These are phyloP conservation scores for Stentor coeruleus DNA, from an alignment of 73 alveolate species.

Conservation along the genomic window DNA sequence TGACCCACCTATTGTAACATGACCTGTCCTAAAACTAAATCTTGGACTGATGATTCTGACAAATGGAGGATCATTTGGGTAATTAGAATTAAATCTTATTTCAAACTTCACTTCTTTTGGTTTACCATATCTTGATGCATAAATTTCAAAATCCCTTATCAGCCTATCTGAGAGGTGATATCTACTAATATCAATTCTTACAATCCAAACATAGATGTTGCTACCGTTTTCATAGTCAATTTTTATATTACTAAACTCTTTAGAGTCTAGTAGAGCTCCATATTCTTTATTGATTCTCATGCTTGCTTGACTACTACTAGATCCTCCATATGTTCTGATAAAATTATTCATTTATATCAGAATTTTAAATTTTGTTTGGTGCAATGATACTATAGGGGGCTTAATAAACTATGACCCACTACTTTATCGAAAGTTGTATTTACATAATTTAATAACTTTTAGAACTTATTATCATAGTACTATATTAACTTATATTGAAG, in stretches of 20 bases:
- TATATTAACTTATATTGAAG: too few species aligned
- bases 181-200: background rate
- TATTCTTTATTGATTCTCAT: constrained; percentile 13
- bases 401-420: too few species aligned
- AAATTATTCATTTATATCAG: too few species aligned
- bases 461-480: too few species aligned
- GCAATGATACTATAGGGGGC: too few species aligned
- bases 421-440: too few species aligned
- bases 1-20: constrained; percentile 71
- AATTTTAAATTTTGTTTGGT: too few species aligned
- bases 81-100: constrained; percentile 28
- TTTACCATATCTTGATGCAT: background rate
- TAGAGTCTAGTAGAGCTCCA: background rate
- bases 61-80: constrained; percentile 65
- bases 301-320: too few species aligned
- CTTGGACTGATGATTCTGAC: constrained; percentile 68
- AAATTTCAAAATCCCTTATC: constrained; percentile 5
- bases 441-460: too few species aligned
- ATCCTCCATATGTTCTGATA: too few species aligned
- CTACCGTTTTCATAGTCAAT: background rate
- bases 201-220: constrained; percentile 4
- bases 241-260: background rate
- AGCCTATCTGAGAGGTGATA: background rate
- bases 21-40: constrained; percentile 69
- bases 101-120: constrained; percentile 35